A percentile compares a stretch with the other conserved stretches of the same genome.
These are phyloP conservation scores for Malassezia dermatis DNA, from an alignment of 1,284 basidiomycete genomes.

Conservation along the genomic window DNA sequence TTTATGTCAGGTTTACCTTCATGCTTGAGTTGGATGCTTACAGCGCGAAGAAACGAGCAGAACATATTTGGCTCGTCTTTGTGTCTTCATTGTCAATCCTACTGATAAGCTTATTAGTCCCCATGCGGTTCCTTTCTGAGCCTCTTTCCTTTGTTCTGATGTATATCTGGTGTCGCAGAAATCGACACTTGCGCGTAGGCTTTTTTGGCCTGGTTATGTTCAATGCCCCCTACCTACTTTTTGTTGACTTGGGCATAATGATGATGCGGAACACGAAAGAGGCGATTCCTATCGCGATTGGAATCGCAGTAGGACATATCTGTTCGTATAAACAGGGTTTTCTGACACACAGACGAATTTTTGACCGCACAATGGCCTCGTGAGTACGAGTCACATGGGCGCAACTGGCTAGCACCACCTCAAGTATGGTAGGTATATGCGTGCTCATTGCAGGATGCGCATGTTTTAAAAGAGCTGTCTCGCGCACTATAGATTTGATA, in stretches of 20 bases:
- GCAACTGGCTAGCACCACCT: constrained; percentile 67
- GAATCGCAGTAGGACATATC: constrained; percentile 34
- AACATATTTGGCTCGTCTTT: constrained; percentile 79
- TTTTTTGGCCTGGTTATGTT: constrained; percentile 89
- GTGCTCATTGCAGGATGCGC: background rate
- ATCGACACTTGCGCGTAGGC: constrained; percentile 85
- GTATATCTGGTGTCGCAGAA: constrained; percentile 89
- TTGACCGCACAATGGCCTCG: constrained; percentile 84
- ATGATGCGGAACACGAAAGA: constrained; percentile 62
- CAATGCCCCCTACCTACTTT: constrained; percentile 85
- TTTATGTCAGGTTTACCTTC: constrained; percentile 92
- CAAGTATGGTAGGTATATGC: constrained; percentile 59
- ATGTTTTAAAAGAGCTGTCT: background rate
- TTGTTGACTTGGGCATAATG: constrained; percentile 80
- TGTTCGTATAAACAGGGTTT: constrained; percentile 25
- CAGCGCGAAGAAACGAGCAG: constrained; percentile 63
- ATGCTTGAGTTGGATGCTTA: constrained; percentile 94
- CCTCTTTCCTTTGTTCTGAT: constrained; percentile 59
- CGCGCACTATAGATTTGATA: background rate
- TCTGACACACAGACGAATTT: constrained; percentile 58
- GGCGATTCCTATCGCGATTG: constrained; percentile 34
- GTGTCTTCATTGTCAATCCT: constrained; percentile 63
- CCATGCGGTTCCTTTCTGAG: constrained; percentile 27
- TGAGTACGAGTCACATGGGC: constrained; percentile 71
- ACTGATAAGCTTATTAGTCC: constrained; percentile 48